These are phyloP conservation scores for Trametes cinnabarina DNA, from an alignment of 768 basidiomycete species.

Conservation along the genomic window DNA sequence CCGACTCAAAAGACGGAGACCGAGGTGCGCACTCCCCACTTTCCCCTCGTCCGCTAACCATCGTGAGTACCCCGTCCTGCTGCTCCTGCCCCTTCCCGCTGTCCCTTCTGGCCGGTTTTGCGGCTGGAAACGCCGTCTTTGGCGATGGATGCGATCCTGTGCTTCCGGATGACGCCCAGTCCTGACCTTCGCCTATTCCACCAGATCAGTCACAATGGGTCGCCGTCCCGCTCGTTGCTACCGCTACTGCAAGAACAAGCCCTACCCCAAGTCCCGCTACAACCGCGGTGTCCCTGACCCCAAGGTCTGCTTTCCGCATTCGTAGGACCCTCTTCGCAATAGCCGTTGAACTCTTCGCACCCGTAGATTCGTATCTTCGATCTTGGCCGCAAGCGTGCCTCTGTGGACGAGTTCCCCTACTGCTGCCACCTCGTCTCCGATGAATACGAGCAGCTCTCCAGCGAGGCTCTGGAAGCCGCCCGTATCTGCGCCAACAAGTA, in stretches of 20 bases:
- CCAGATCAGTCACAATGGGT: slow-evolving; percentile 63
- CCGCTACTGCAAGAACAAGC: slow-evolving; percentile 99
- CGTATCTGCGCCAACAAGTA: slow-evolving; percentile 99
- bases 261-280: slow-evolving; percentile 92
- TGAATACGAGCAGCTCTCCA: slow-evolving; percentile 95
- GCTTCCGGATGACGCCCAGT: slow-evolving; percentile 24
- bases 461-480: slow-evolving; percentile 95
- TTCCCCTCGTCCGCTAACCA: slow-evolving; percentile 12
- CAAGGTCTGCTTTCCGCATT: slow-evolving; percentile 50
- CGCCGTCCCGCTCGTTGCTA: slow-evolving; percentile 98
- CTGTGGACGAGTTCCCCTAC: slow-evolving; percentile 98
- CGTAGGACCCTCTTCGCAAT: not conserved
- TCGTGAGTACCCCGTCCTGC: slow-evolving; percentile 18
- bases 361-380: slow-evolving; percentile 92
- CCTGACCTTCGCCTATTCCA: slow-evolving; percentile 2
- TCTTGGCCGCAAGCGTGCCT: slow-evolving; percentile 92
- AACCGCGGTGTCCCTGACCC: slow-evolving; percentile 98
- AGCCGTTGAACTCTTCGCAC: not conserved
- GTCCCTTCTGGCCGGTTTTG: slow-evolving; percentile 6
- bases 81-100: slow-evolving; percentile 6
- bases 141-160: slow-evolving; percentile 23
- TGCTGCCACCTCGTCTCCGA: slow-evolving; percentile 95
- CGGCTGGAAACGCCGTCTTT: slow-evolving; percentile 6
- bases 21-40: slow-evolving; percentile 10
- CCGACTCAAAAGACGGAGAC: slow-evolving; percentile 21